Evolutionary conservation across 1,284 basidiomycete species (phyloP).

Genomic region (Veloboletus limbatus): DNA sequence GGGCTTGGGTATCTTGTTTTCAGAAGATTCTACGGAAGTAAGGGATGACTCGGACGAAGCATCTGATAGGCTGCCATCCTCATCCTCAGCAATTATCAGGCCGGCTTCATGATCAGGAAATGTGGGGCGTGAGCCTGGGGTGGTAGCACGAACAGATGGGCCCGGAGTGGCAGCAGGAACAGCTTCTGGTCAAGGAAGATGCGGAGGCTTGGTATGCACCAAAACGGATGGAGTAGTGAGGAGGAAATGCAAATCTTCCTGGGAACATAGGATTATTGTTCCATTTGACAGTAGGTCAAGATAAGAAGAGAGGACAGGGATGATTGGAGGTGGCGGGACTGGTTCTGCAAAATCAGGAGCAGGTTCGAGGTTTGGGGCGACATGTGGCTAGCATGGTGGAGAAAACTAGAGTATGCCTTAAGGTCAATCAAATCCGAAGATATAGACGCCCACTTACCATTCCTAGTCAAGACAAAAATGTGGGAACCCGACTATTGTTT

Average conservation of each 20-base stretch:
- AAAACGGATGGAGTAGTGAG: background rate
- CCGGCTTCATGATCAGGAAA: no score
- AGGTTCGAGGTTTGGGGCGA: no score
- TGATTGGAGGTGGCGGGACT: background rate
- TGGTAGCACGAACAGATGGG: no score
- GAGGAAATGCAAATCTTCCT: background rate
- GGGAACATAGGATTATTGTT: background rate
- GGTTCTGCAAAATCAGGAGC: background rate
- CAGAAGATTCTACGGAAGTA: background rate
- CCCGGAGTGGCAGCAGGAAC: background rate
- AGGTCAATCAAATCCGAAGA: no score
- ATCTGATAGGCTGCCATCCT: background rate
- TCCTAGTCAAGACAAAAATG: no score
- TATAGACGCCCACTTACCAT: no score
- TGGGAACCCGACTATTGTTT: no score
- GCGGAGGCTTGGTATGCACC: background rate
- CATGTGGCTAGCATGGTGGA: no score
- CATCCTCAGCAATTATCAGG: background rate
- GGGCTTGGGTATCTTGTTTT: slow-evolving; percentile 12
- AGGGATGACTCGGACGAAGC: background rate
- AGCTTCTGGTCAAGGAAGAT: background rate
- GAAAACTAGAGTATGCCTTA: no score
- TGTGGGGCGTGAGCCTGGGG: no score
- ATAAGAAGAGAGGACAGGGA: background rate
- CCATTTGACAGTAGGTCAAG: background rate